Base-by-base conservation (phyloP, 257 asterid genomes). In the Lavandula angustifolia region DNA sequence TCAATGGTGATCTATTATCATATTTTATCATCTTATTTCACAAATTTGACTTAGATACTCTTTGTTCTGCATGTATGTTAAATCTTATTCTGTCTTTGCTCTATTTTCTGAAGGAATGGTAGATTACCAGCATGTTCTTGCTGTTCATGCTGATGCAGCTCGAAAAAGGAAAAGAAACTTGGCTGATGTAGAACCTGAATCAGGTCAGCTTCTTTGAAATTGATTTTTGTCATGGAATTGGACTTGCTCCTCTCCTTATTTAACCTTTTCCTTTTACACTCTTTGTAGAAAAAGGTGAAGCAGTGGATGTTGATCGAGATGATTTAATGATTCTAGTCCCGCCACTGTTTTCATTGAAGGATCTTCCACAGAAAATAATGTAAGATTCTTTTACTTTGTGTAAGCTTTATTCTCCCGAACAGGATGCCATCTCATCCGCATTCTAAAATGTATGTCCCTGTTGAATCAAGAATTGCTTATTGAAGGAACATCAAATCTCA, bases 61-160 rank as follows among this genome's bases (percentile, higher is more conserved):
- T 40, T 37, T 56, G 35, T 51, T 65, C 44, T 51, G 3, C 52
- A 40, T 70, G 52, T 34, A 74, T 72, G 65, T 68, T 64, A 29
- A 60, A n/a, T 69, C 69, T 71, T 66, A 33, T 54, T 58, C 67
- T 32, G 22, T 56, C 63, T 41, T 73, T 52, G 16, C 70, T 65
- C 27, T 66, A 53, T 69, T 63, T 76, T 69, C 22, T 67, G 60
- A 67, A 87, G 98, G 98, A 69, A 87, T 92, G 97, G 96, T 71
- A 67, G 97, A 92, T 71, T 92, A 92, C 74, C 99, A 92, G 80
- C 97, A 92, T 79, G 95, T 92, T 67, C 76, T 87, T 68, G 85
- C 99, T 56, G 80, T 89, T 72, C 96, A 89, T 75, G 96, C 96
- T 56, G 87, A 80, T 67, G 66, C 56, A 74, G 79, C 84, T 46